Evolutionary conservation across 306 rosid species (phyloP), one percentile per base, ranked within the genome.

Genomic region (Nissolia schottii): DNA sequence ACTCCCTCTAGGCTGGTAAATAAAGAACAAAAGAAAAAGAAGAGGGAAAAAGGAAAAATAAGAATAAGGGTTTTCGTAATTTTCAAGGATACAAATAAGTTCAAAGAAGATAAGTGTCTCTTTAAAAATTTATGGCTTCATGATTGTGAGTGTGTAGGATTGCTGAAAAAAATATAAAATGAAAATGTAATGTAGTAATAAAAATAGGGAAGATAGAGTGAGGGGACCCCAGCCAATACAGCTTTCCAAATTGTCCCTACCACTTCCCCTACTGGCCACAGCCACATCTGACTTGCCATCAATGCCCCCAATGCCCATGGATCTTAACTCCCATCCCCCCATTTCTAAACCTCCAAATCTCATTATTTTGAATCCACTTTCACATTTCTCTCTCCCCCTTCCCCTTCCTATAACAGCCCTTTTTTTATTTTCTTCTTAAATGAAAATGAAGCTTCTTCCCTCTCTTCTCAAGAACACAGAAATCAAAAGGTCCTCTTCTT

Each of bases 381-480:
- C 40, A 13, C 2, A 14, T 43, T n/a, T 45, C 8, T 45, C 51
- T 45, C n/a, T 41, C 18, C 7, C 49, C 2, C 9, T 43, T 38
- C 10, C 1, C 49, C n/a, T n/a, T n/a, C n/a, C n/a, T n/a, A n/a
- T n/a, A n/a, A n/a, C n/a, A n/a, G n/a, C n/a, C n/a, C n/a, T n/a
- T n/a, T n/a, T n/a, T n/a, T n/a, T n/a, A n/a, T n/a, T n/a, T n/a
- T n/a, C n/a, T n/a, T n/a, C n/a, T n/a, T n/a, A n/a, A n/a, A n/a
- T n/a, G 78, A 92, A 87, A 67, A 88, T 87, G 96, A 92, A 84
- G 82, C 87, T 89, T 0, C 87, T 85, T 18, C 89, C 90, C 41
- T 84, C 84, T 74, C 83, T 85, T 34, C 81, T 80, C 69, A 90
- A 73, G 46, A 77, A 32, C 77, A 15, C 75, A 46, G 78, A 80